phyloP scores from a whole-genome alignment of 2,329 filamentous ascomycete genomes.

The Didymella segeticola region DNA sequence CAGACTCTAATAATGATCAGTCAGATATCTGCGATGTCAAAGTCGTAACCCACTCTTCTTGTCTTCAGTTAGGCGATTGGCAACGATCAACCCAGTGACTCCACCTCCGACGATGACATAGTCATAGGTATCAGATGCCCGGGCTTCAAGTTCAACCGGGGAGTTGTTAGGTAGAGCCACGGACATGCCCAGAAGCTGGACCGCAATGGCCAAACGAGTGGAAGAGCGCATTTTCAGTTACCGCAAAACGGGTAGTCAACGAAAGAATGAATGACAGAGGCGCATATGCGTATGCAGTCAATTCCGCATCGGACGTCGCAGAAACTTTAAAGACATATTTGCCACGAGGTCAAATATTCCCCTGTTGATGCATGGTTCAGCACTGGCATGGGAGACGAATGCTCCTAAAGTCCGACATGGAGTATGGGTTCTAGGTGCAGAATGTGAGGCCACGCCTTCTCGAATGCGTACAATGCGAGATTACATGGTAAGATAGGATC shows the following conservation, averaged over 20 bases:
- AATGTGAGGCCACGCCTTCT: not conserved
- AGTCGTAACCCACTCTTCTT: constrained; percentile 18
- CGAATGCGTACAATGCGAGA: constrained; percentile 4
- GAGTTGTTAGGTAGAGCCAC: constrained; percentile 19
- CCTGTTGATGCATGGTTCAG: constrained; percentile 7
- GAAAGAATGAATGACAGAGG: constrained; percentile 2
- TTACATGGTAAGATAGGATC: constrained; percentile 8
- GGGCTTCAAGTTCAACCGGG: not conserved
- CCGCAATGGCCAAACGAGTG: constrained; percentile 19
- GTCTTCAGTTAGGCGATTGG: constrained; percentile 31
- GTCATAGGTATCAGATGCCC: constrained; percentile 28
- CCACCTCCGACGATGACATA: constrained; percentile 41
- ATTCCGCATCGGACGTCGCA: not conserved
- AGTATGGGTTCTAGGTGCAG: constrained; percentile 3
- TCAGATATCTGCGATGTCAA: not conserved
- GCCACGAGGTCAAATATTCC: constrained; percentile 6
- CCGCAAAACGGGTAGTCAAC: not conserved
- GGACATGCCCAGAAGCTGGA: constrained; percentile 22
- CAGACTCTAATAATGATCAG: constrained; percentile 25
- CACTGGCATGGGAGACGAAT: not conserved
- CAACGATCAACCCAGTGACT: constrained; percentile 34
- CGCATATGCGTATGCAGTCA: not conserved
- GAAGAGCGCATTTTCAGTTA: constrained; percentile 28
- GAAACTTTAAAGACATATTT: constrained; percentile 3
- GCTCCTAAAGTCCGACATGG: constrained; percentile 3